A percentile compares a stretch with the other conserved stretches of the same genome.
Evolutionary conservation across 2,329 filamentous ascomycete species (phyloP).

Genomic region (Chalaropsis ovoidea): DNA sequence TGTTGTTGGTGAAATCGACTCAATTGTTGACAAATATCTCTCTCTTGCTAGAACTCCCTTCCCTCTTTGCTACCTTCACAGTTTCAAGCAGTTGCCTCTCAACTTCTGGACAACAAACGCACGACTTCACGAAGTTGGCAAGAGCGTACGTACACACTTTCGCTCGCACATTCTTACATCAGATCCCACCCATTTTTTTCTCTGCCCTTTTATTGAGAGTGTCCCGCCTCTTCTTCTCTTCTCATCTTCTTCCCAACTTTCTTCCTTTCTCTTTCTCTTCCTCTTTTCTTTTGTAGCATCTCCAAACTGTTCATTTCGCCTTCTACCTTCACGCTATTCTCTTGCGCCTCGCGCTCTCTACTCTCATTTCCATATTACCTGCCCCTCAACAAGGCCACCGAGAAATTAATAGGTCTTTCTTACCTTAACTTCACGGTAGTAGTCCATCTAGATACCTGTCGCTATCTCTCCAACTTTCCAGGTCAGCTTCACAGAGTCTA

Average conservation of each 20-base stretch:
- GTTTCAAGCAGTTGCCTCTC: background rate
- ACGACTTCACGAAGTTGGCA: slow-evolving; percentile 5
- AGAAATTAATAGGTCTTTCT: slow-evolving; percentile 12
- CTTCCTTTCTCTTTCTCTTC: slow-evolving; percentile 16
- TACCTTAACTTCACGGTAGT: slow-evolving; percentile 14
- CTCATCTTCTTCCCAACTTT: slow-evolving; percentile 24
- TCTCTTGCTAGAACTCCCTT: background rate
- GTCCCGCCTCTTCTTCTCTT: slow-evolving; percentile 30
- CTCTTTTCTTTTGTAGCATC: slow-evolving; percentile 3
- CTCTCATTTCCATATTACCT: slow-evolving; percentile 15
- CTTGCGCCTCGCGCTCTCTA: slow-evolving; percentile 11
- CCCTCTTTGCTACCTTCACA: background rate
- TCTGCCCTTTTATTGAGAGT: slow-evolving; percentile 19
- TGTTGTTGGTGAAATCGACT: background rate
- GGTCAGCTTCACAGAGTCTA: background rate
- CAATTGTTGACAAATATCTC: background rate
- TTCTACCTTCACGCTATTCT: slow-evolving; percentile 15
- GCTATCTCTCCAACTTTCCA: slow-evolving; percentile 12
- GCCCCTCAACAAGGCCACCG: background rate
- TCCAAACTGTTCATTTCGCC: slow-evolving; percentile 16
- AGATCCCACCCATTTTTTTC: slow-evolving; percentile 13
- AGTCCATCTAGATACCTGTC: slow-evolving; percentile 16
- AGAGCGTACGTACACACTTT: slow-evolving; percentile 10
- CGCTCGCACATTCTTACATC: background rate
- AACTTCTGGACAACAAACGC: slow-evolving; percentile 7